Evolutionary conservation across 192 early-diverging fungal genomes (phyloP).

Genomic region (Radiomyces spectabilis): DNA sequence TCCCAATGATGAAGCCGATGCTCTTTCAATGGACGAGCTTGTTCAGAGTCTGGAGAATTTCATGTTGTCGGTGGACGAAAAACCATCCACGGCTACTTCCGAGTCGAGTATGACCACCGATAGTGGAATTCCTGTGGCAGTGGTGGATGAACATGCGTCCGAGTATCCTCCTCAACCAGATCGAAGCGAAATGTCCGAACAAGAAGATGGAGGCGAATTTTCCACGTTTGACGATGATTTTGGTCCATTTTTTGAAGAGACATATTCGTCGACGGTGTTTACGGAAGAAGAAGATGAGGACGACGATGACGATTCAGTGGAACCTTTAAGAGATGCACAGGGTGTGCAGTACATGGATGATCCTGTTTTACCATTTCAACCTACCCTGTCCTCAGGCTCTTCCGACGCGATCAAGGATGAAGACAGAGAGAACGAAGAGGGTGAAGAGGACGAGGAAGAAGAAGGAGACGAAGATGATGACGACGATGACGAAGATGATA

Average conservation of each 20-base stretch:
- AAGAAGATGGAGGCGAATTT: no score
- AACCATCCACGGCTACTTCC: neutral
- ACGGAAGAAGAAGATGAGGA: neutral
- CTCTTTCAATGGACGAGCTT: constrained; percentile 58
- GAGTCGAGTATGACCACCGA: no score
- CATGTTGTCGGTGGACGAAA: constrained; percentile 11
- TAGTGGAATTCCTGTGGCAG: no score
- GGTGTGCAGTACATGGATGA: no score
- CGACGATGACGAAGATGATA: neutral
- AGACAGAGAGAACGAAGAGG: constrained; percentile 9
- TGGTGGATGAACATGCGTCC: no score
- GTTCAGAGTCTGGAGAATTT: constrained; percentile 49
- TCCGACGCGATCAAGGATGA: neutral
- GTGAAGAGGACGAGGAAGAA: constrained; percentile 27
- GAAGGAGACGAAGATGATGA: constrained; percentile 20
- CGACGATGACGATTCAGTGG: neutral
- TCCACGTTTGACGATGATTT: no score
- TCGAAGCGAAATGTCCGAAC: constrained; percentile 1
- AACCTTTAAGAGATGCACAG: no score
- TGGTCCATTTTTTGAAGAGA: no score
- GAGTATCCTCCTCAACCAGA: no score
- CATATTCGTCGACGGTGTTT: neutral
- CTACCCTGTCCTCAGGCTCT: no score
- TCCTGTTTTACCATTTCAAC: no score
- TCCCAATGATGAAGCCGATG: constrained; percentile 39